Evolutionary conservation across 2,329 filamentous ascomycete species (phyloP).

Genomic region (Didymella segeticola): DNA sequence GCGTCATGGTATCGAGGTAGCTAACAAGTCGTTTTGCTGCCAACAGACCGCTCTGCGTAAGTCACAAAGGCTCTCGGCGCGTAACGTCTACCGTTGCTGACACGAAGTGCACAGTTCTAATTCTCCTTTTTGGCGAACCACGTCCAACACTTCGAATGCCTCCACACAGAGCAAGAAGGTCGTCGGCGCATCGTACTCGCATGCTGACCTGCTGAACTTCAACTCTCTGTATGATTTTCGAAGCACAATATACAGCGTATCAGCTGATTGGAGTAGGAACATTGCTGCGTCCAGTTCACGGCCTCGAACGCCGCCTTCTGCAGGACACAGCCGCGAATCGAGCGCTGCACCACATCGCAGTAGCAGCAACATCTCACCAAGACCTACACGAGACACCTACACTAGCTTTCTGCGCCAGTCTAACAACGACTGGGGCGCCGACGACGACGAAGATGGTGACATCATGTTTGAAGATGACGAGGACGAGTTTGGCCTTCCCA

Average conservation of each 20-base stretch:
- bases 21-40: constrained; percentile 45
- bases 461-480: constrained; percentile 88
- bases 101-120: constrained; percentile 66
- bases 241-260: background rate
- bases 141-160: constrained; percentile 51
- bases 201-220: constrained; percentile 91
- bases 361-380: constrained; percentile 62
- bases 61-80: constrained; percentile 16
- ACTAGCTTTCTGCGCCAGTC: constrained; percentile 81
- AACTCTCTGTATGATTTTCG: constrained; percentile 69
- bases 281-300: constrained; percentile 67
- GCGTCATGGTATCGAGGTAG: constrained; percentile 38
- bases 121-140: constrained; percentile 85
- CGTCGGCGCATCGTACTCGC: constrained; percentile 93
- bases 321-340: constrained; percentile 65
- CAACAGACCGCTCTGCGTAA: constrained; percentile 48
- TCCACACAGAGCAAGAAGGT: constrained; percentile 68
- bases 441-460: constrained; percentile 70
- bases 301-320: constrained; percentile 74
- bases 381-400: constrained; percentile 73
- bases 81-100: background rate
- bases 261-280: constrained; percentile 56
- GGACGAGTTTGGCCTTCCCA: constrained; percentile 94
- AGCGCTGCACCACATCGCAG: constrained; percentile 63
- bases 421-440: constrained; percentile 80